These are phyloP conservation scores for Apiospora marii DNA, from an alignment of 2,329 filamentous ascomycete species.

Conservation along the genomic window DNA sequence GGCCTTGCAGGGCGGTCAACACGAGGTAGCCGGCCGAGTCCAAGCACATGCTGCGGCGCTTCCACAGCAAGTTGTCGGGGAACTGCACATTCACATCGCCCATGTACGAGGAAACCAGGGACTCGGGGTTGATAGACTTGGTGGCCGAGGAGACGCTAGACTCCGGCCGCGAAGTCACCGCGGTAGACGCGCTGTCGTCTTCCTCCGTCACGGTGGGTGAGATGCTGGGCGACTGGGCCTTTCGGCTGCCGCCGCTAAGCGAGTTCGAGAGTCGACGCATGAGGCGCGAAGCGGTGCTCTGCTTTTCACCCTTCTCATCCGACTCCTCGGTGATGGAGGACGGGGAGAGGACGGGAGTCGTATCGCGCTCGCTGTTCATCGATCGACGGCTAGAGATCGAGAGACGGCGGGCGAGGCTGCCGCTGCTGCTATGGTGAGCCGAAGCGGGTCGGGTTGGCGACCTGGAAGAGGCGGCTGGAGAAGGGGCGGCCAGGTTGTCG, in stretches of 20 bases:
- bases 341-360: conserved; percentile 47
- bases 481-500: conserved; percentile 48
- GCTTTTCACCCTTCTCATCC: conserved; percentile 58
- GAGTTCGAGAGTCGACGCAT: conserved; percentile 67
- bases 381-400: conserved; percentile 70
- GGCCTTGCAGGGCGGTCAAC: conserved; percentile 72
- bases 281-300: conserved; percentile 62
- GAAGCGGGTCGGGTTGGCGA: conserved; percentile 59
- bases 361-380: conserved; percentile 53
- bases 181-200: conserved; percentile 45
- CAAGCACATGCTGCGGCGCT: conserved; percentile 86
- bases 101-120: conserved; percentile 68
- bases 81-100: conserved; percentile 97
- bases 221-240: conserved; percentile 54
- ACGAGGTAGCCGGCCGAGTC: conserved; percentile 86
- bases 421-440: conserved; percentile 52
- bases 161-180: conserved; percentile 32
- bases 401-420: conserved; percentile 64
- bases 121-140: not conserved
- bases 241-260: conserved; percentile 51
- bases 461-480: conserved; percentile 44
- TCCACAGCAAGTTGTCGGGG: conserved; percentile 95
- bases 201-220: conserved; percentile 62
- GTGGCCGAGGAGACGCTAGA: not conserved
- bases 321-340: conserved; percentile 54